A percentile compares a stretch with the other conserved stretches of the same genome.
These are phyloP conservation scores for Fusarium sulawesiense DNA, from an alignment of 2,329 filamentous ascomycete species.

Conservation along the genomic window DNA sequence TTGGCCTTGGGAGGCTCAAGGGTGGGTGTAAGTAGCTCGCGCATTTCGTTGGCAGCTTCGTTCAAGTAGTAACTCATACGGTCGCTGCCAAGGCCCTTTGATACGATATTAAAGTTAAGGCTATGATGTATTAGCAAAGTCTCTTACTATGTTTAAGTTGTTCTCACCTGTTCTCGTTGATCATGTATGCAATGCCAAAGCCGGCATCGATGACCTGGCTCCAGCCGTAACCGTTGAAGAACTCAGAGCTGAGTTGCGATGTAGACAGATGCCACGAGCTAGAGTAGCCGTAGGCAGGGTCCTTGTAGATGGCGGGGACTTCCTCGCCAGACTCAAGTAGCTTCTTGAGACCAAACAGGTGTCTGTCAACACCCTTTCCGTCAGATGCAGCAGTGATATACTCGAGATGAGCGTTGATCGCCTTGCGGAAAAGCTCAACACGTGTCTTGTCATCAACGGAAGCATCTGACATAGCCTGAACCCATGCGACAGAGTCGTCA, in stretches of 20 bases:
- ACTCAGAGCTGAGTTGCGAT: constrained; percentile 92
- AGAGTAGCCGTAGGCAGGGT: constrained; percentile 87
- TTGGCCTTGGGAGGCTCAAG: constrained; percentile 86
- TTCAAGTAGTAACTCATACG: constrained; percentile 97
- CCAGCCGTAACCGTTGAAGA: constrained; percentile 99
- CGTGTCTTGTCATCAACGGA: constrained; percentile 71
- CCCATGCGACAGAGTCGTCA: constrained; percentile 91
- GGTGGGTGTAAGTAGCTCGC: constrained; percentile 85
- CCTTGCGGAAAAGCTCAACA: constrained; percentile 82
- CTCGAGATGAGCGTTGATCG: constrained; percentile 83
- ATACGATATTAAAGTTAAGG: constrained; percentile 97
- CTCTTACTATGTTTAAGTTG: neutral
- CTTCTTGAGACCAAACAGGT: constrained; percentile 97
- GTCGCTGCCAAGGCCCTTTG: constrained; percentile 89
- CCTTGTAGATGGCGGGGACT: constrained; percentile 83
- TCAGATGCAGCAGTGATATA: constrained; percentile 92
- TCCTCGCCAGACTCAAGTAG: constrained; percentile 83
- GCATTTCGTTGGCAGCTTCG: constrained; percentile 90
- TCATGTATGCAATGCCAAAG: constrained; percentile 99
- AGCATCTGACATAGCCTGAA: constrained; percentile 83
- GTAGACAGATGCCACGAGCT: constrained; percentile 90
- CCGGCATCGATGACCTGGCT: constrained; percentile 96
- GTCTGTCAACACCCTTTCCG: constrained; percentile 93
- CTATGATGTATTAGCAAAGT: constrained; percentile 58
- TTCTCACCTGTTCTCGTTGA: constrained; percentile 91